These are phyloP conservation scores for Chimonanthus salicifolius DNA, from an alignment of 164 flowering plant species.

Conservation along the genomic window DNA sequence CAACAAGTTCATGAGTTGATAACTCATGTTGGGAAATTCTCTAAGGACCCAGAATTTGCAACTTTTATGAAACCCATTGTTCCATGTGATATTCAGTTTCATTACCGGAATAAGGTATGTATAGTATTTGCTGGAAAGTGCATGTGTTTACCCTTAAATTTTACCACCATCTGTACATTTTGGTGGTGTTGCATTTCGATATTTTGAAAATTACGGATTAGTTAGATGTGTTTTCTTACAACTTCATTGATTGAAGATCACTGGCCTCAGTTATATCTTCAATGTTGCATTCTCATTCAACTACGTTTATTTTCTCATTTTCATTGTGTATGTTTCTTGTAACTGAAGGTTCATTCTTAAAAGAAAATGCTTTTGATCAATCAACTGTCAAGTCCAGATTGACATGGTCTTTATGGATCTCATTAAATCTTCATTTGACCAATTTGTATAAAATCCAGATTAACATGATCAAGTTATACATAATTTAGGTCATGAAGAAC, in stretches of 20 bases:
- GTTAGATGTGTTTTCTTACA: not conserved
- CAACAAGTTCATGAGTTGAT: constrained; percentile 78
- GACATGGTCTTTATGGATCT: too few species aligned
- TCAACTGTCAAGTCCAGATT: too few species aligned
- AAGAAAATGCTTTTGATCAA: too few species aligned
- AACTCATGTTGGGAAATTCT: constrained; percentile 72
- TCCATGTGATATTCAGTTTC: constrained; percentile 80
- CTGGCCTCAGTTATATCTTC: not conserved
- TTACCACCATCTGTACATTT: not conserved
- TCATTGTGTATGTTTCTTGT: not conserved
- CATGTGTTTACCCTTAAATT: not conserved
- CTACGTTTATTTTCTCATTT: not conserved
- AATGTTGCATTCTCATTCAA: not conserved
- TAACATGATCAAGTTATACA: too few species aligned
- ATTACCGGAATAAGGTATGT: constrained; percentile 90
- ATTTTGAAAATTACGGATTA: not conserved
- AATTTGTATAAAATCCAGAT: too few species aligned
- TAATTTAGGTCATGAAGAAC: too few species aligned
- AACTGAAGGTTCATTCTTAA: not conserved
- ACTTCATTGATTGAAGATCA: not conserved
- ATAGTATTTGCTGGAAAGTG: not conserved
- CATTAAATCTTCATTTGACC: too few species aligned
- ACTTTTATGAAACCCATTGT: constrained; percentile 79
- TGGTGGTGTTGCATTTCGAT: not conserved
- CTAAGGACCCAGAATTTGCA: constrained; percentile 39